Evolutionary conservation across 192 early-diverging fungal genomes (phyloP).

Genomic region (Chytriomyces sp.): DNA sequence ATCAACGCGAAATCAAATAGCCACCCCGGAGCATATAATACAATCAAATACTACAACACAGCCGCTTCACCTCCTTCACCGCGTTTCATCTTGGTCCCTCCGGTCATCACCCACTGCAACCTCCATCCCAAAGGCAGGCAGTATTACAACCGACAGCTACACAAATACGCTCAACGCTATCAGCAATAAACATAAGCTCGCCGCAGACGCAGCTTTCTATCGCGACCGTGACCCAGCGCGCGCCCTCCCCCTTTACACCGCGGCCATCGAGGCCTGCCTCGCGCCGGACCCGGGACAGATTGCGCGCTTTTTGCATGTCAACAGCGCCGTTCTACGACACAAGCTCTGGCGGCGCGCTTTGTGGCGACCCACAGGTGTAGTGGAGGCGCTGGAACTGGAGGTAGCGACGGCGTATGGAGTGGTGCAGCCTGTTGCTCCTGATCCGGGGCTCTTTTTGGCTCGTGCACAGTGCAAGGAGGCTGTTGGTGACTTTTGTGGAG

Average conservation of each 20-base stretch:
- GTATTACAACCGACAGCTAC: not conserved
- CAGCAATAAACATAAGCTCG: not conserved
- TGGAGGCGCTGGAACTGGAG: not conserved
- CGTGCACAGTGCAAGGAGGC: not conserved
- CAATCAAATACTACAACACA: not conserved
- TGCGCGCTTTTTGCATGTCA: not conserved
- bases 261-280: conserved; percentile 8
- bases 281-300: not conserved
- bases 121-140: not conserved
- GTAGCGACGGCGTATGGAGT: not conserved
- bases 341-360: not conserved
- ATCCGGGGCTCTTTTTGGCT: not conserved
- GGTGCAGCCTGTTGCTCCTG: conserved; percentile 1
- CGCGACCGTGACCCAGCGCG: not conserved
- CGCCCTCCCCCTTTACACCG: conserved; percentile 1
- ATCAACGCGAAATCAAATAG: not conserved
- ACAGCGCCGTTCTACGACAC: not conserved
- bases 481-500: not conserved
- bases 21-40: not conserved
- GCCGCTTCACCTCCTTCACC: not conserved
- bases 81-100: not conserved
- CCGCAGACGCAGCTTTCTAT: not conserved
- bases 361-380: not conserved
- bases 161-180: conserved; percentile 1
- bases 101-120: not conserved